phyloP scores from a whole-genome alignment of 768 basidiomycete species.

The Austroboletus festivus region DNA sequence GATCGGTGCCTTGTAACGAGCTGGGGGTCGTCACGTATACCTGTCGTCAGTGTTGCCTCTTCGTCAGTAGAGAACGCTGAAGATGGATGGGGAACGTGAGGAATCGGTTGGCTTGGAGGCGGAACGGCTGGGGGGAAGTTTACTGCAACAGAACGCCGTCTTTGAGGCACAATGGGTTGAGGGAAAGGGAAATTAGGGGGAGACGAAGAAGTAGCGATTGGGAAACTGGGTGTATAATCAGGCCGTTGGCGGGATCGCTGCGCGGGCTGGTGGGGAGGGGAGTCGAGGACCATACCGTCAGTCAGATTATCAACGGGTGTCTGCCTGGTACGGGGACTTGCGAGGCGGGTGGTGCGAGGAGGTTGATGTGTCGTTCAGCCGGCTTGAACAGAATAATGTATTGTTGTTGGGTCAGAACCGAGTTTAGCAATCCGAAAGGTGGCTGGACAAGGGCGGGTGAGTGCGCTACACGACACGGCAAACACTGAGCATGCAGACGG shows the following conservation, averaged over 20 bases:
- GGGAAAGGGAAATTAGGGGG: slow-evolving; percentile 30
- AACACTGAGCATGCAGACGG: slow-evolving; percentile 14
- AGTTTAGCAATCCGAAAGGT: slow-evolving; percentile 14
- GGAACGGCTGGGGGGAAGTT: slow-evolving; percentile 64
- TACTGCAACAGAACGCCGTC: slow-evolving; percentile 69
- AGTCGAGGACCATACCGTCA: slow-evolving; percentile 29
- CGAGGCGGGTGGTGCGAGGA: slow-evolving; percentile 1
- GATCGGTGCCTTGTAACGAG: slow-evolving; percentile 33
- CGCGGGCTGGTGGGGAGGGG: slow-evolving; percentile 27
- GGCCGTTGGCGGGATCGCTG: slow-evolving; percentile 36
- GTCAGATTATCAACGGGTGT: slow-evolving; percentile 1
- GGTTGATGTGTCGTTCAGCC: slow-evolving; percentile 3
- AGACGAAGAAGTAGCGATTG: slow-evolving; percentile 32
- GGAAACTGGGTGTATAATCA: slow-evolving; percentile 20
- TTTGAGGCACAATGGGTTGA: slow-evolving; percentile 34
- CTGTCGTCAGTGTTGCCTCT: slow-evolving; percentile 18
- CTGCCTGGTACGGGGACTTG: background rate
- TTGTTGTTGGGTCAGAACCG: slow-evolving; percentile 15
- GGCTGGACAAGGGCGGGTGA: background rate
- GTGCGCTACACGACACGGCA: slow-evolving; percentile 7
- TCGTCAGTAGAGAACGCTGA: slow-evolving; percentile 15
- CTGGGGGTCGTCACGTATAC: slow-evolving; percentile 29
- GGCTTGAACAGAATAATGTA: slow-evolving; percentile 1
- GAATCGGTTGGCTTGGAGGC: slow-evolving; percentile 73
- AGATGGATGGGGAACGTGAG: slow-evolving; percentile 50